Conservation (phyloP, 2,329 filamentous ascomycete genomes). For the Trichophyton rubrum region DNA sequence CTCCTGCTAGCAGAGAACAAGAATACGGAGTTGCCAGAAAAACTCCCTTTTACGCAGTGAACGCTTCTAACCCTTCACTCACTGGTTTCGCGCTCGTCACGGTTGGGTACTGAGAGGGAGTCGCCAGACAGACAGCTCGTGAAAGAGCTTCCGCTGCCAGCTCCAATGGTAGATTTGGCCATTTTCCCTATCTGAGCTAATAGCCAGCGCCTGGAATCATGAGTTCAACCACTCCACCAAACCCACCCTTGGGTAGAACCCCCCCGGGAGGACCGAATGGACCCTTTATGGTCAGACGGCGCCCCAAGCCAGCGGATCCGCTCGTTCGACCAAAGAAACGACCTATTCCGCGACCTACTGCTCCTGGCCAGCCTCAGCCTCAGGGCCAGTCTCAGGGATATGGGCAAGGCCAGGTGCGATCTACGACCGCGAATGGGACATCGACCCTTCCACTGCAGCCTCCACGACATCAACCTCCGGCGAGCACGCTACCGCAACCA, state of each 20-base stretch:
- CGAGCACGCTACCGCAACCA: conserved; percentile 11
- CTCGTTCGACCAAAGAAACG: conserved; percentile 50
- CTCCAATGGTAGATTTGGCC: background rate
- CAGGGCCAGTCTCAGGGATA: background rate
- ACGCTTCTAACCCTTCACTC: background rate
- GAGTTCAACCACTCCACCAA: conserved; percentile 27
- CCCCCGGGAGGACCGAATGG: conserved; percentile 36
- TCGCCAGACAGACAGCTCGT: background rate
- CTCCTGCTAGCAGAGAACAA: too few relatives aligned
- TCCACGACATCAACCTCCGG: conserved; percentile 10
- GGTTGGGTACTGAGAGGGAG: background rate
- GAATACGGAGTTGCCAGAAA: too few relatives aligned
- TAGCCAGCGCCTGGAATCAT: conserved; percentile 10
- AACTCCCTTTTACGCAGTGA: too few relatives aligned
- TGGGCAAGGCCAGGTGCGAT: background rate
- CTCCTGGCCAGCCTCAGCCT: background rate
- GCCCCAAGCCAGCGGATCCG: conserved; percentile 46
- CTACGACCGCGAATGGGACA: conserved; percentile 15
- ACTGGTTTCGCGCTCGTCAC: background rate
- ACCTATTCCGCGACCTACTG: conserved; percentile 19
- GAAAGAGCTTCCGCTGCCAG: background rate
- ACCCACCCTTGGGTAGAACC: conserved; percentile 35
- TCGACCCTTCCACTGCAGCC: conserved; percentile 16
- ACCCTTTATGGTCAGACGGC: conserved; percentile 34
- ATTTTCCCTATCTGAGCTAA: background rate